phyloP scores from a whole-genome alignment of 371 early-diverging fungal species.

The Mortierella sp. region DNA sequence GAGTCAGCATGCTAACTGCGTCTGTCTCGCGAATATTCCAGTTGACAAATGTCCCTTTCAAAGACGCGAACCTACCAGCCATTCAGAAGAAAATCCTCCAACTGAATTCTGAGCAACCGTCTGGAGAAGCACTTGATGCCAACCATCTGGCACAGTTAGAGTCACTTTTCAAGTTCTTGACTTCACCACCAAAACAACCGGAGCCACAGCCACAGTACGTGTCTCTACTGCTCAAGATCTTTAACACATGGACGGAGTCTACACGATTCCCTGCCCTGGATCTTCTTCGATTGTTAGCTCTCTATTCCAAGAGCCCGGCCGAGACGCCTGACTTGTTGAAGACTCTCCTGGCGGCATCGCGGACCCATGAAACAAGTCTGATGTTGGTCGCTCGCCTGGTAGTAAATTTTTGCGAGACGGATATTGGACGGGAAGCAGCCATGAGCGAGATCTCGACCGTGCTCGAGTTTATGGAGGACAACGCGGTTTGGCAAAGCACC shows the following conservation, averaged over 20 bases:
- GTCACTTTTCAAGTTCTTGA: slow-evolving; percentile 55
- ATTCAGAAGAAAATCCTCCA: slow-evolving; percentile 79
- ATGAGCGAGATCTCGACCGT: slow-evolving; percentile 25
- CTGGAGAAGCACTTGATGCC: slow-evolving; percentile 38
- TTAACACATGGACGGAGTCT: slow-evolving; percentile 68
- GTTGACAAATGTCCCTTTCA: slow-evolving; percentile 70
- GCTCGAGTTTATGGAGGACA: slow-evolving; percentile 41
- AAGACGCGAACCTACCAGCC: slow-evolving; percentile 78
- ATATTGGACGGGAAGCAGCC: slow-evolving; percentile 28
- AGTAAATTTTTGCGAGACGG: slow-evolving; percentile 55
- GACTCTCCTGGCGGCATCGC: slow-evolving; percentile 25
- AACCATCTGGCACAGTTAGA: slow-evolving; percentile 57
- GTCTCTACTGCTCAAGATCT: slow-evolving; percentile 55
- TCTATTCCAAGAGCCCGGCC: slow-evolving; percentile 57
- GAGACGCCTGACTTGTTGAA: slow-evolving; percentile 38
- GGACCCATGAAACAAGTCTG: slow-evolving; percentile 50
- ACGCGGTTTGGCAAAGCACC: slow-evolving; percentile 43
- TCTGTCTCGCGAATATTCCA: slow-evolving; percentile 31
- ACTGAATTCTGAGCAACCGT: slow-evolving; percentile 61
- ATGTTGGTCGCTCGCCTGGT: slow-evolving; percentile 54
- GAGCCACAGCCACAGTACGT: slow-evolving; percentile 30
- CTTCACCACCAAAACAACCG: slow-evolving; percentile 54
- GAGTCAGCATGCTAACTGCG: no score
- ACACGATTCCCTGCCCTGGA: slow-evolving; percentile 90
- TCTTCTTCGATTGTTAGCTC: slow-evolving; percentile 76